Evolutionary conservation across 352 stramenopile genomes (phyloP).

Genomic region (Peronosclerospora sorghi): DNA sequence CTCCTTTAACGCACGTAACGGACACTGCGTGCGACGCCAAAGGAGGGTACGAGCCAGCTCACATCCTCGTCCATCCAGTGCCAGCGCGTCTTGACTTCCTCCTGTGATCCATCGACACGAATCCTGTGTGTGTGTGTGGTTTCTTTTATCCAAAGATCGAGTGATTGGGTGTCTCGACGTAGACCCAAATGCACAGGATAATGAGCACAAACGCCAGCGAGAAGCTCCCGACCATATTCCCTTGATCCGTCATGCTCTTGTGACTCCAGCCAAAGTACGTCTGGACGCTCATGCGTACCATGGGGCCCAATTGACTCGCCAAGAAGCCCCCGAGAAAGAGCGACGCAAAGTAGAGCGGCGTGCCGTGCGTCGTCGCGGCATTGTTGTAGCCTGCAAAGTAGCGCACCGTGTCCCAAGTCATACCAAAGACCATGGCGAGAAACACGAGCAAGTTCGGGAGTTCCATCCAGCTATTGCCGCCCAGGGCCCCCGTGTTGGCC

Average conservation of each 20-base stretch:
- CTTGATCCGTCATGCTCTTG: conserved; percentile 72
- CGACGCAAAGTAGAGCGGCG: conserved; percentile 64
- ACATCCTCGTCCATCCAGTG: too few species aligned
- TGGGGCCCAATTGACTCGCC: conserved; percentile 62
- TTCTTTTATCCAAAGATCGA: conserved; percentile 27
- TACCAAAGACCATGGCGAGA: conserved; percentile 49
- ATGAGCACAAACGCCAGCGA: conserved; percentile 54
- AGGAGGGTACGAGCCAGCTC: too few species aligned
- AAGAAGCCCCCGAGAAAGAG: conserved; percentile 76
- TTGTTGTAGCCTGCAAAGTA: conserved; percentile 75
- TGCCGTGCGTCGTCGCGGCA: conserved; percentile 55
- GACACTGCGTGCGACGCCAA: too few species aligned
- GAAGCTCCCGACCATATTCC: conserved; percentile 49
- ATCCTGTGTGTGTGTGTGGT: too few species aligned
- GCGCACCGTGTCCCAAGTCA: conserved; percentile 60
- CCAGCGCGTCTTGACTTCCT: too few species aligned
- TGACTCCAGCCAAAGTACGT: conserved; percentile 86
- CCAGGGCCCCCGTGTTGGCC: conserved; percentile 69
- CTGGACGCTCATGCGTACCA: conserved; percentile 81
- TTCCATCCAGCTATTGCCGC: conserved; percentile 48
- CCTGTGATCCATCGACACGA: too few species aligned
- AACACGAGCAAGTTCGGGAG: conserved; percentile 72
- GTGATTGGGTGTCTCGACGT: conserved; percentile 58
- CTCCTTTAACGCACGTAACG: too few species aligned
- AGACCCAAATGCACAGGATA: conserved; percentile 66